phyloP scores from a whole-genome alignment of 768 basidiomycete species.

The Auriculariales sp. region DNA sequence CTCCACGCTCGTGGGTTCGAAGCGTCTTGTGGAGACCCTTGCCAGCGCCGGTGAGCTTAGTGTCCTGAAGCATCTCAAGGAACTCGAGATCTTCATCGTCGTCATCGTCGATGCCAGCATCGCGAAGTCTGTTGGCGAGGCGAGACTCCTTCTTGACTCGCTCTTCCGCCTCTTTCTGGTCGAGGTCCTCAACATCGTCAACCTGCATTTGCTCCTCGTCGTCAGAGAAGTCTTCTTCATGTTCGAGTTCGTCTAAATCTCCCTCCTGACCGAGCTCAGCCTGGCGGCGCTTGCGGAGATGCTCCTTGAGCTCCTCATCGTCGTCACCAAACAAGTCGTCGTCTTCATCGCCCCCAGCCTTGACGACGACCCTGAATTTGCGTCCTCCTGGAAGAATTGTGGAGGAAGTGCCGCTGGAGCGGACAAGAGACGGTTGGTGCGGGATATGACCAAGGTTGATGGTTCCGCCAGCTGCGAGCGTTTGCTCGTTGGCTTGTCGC shows the following conservation, averaged over 20 bases:
- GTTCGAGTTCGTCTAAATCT: slow-evolving; percentile 69
- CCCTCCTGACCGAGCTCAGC: slow-evolving; percentile 62
- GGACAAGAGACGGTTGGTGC: slow-evolving; percentile 24
- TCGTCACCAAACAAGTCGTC: slow-evolving; percentile 47
- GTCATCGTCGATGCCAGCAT: slow-evolving; percentile 55
- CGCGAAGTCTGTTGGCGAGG: slow-evolving; percentile 57
- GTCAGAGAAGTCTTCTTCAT: slow-evolving; percentile 74
- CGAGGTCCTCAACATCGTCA: slow-evolving; percentile 50
- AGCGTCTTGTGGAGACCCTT: slow-evolving; percentile 80
- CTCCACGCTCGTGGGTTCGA: slow-evolving; percentile 69
- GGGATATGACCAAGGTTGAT: not conserved
- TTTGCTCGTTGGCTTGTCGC: not conserved
- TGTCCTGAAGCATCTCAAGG: slow-evolving; percentile 24
- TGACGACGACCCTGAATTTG: slow-evolving; percentile 52
- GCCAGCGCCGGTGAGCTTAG: slow-evolving; percentile 42
- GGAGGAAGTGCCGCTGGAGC: slow-evolving; percentile 32
- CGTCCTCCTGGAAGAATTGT: slow-evolving; percentile 59
- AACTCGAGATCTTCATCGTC: slow-evolving; percentile 53
- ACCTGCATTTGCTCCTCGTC: slow-evolving; percentile 65
- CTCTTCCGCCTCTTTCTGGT: slow-evolving; percentile 64
- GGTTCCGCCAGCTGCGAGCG: not conserved
- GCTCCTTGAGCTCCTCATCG: slow-evolving; percentile 37
- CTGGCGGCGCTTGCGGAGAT: slow-evolving; percentile 29
- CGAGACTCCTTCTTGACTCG: slow-evolving; percentile 74
- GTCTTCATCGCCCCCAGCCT: too few relatives aligned